Base-by-base conservation (phyloP, 140 eudicot genomes). In the Eryngium alpinum region DNA sequence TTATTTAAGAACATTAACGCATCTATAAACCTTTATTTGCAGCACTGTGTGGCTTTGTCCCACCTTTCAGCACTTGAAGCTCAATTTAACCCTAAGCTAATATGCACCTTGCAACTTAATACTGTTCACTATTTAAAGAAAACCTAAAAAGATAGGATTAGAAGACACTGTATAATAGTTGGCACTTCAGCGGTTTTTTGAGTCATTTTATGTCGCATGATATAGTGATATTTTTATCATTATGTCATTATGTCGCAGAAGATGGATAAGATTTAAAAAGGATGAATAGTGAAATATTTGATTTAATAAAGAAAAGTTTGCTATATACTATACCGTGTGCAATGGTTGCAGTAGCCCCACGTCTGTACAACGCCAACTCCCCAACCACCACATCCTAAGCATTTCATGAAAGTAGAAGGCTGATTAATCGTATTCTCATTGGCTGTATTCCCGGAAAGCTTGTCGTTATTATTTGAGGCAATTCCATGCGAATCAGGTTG, bases 341-440 rank as follows among this genome's bases (percentile, higher is more conserved):
- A 95, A 84, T 95, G 99, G 79, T 90, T 86, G 83, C 99, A 95
- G 86, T 92, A 91, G 81, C 97, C 97, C 99, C 99, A 92, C 46
- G 96, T 84, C 74, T 95, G 97, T 27, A 95, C 97, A 72, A 95
- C 95, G 77, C 86, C 97, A 73, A 92, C 82, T 77, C 97, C 99
- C 97, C 97, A 95, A 79, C 99, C 99, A 83, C 99, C 91, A 77
- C 99, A 95, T 67, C 87, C 90, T 72, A 82, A 82, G 86, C 99
- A 95, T 86, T 84, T 94, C 70, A 86, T 86, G 43, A 79, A 84
- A 69, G 84, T 79, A n/a, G n/a, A n/a, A 32, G 84, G 69, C 57
- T 87, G 89, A 77, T 79, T 82, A 77, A 79, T 80, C 79, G 31
- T 62, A 69, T 79, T 86, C 66, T 80, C 86, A 75, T 69, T 84